Base-by-base conservation (phyloP, 768 basidiomycete genomes). In the Mycena filopes region DNA sequence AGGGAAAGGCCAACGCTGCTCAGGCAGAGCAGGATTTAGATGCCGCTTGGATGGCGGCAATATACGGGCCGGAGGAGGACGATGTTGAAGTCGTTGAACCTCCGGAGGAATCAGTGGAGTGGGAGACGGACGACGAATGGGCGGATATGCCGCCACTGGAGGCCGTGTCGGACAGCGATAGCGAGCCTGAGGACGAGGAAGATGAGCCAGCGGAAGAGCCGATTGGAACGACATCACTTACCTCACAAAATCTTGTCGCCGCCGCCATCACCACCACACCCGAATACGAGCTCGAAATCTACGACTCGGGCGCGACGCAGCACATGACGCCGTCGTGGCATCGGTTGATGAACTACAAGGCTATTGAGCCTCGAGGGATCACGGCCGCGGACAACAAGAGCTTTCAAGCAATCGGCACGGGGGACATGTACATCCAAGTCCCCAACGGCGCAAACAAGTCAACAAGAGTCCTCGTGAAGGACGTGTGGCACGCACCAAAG, bases 301-400 rank as follows among this genome's bases (percentile, higher is more conserved):
- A 76, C 58, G 77, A 82, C 71, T 79, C 78, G n/a, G 80, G 81
- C 3, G 76, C 79, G 23, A 72, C 74, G 1, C 71, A 68, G 29
- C 80, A 81, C 55, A 77, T 82, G 75, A 75, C 77, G 1, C 80
- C 76, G 0, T 74, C 71, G 48, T 60, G 73, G 2, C 40, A 78
- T 29, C 56, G 63, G 6, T 75, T 82, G 60, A 69, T 71, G 48
- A 77, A 74, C 41, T 80, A 70, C 49, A 46, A 43, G 4, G n/a
- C 55, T 0, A 78, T 80, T 60, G 20, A 25, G 16, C 74, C 74
- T 3, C 58, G 70, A 20, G 43, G 72, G 16, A 79, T 80, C 57
- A 72, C 62, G 23, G 72, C 77, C 6, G 77, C 77, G n/a, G 70
- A 80, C 55, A 73, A 74, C 43, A 59, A 49, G 0, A 53, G 31